Conservation (phyloP, 768 basidiomycete genomes). For the Agrocybe pediades region DNA sequence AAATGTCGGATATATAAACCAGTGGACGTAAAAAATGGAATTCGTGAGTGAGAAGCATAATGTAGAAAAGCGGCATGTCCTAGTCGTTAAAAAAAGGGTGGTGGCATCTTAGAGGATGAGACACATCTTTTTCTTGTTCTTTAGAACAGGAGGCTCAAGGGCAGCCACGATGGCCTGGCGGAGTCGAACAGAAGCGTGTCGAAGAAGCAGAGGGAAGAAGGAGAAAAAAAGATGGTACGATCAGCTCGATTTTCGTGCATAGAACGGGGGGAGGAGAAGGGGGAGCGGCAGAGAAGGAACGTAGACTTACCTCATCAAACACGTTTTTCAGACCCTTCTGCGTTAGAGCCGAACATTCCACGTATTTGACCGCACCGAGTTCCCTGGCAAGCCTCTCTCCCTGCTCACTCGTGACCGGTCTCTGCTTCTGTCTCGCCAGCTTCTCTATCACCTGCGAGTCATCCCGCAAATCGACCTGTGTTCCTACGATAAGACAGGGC, state of each 20-base stretch:
- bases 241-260: constrained; percentile 5
- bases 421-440: constrained; percentile 93
- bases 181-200: too few species aligned
- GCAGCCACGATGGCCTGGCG: constrained; percentile 98
- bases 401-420: constrained; percentile 83
- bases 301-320: constrained; percentile 95
- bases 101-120: constrained; percentile 68
- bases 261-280: constrained; percentile 10
- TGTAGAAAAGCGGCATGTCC: constrained; percentile 25
- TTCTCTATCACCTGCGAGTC: constrained; percentile 94
- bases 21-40: constrained; percentile 36
- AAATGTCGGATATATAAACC: constrained; percentile 47
- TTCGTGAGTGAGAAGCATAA: constrained; percentile 36
- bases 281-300: too few species aligned
- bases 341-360: constrained; percentile 98
- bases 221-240: constrained; percentile 7
- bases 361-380: constrained; percentile 97
- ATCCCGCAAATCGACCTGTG: constrained; percentile 96
- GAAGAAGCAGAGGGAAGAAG: too few species aligned
- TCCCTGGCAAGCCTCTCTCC: constrained; percentile 97
- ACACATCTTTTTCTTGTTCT: constrained; percentile 76
- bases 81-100: constrained; percentile 29
- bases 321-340: constrained; percentile 99
- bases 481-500: constrained; percentile 98
- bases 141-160: constrained; percentile 88